Base-by-base conservation (phyloP, 2,329 filamentous ascomycete species). In the Claviceps spartinae region DNA sequence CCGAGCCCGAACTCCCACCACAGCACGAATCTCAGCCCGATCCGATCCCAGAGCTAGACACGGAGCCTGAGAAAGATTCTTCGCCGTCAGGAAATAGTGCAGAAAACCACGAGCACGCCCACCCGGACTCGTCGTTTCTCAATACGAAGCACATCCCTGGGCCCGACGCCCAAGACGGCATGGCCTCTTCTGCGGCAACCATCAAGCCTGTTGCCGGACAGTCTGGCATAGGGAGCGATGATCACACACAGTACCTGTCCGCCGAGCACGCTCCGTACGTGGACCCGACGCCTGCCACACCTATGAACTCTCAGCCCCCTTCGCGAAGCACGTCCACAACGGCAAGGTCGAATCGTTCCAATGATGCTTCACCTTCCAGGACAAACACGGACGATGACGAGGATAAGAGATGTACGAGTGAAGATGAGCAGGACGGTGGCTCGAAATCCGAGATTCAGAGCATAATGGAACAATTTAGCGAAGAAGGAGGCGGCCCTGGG, bases 401-500 rank as follows among this genome's bases (percentile, higher is more conserved):
- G 48, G 79, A 82, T 49, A 78, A 73, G 58, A 69, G 69, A 54
- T 75, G 75, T 51, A 58, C 72, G 38, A 82, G 75, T 59, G 81
- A 83, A 61, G 81, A 82, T 61, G 77, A 81, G 51, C 77, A 79
- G 22, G 82, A 89, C 47, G 78, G 79, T 49, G 81, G 81, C 49
- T 88, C 86, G 1, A 80, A 81, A 54, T 83, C 85, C 5, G 93
- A 98, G 70, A 96, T 98, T 54, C 88, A 96, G 68, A 95, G 79
- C 64, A 97, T 98, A 65, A 97, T 98, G 88, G 88, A 88, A 56
- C 93, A 97, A 68, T 97, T 97, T 60, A 83, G 85, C 59, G 82
- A 87, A 62, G 81, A 81, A 49, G 81, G 81, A 30, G 81, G 82
- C 49, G 86, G 83, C 0, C 85, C 82, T 1, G 83, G 77, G 5